Conservation (phyloP, 768 basidiomycete species). For the Dacryopinax primogenitus region DNA sequence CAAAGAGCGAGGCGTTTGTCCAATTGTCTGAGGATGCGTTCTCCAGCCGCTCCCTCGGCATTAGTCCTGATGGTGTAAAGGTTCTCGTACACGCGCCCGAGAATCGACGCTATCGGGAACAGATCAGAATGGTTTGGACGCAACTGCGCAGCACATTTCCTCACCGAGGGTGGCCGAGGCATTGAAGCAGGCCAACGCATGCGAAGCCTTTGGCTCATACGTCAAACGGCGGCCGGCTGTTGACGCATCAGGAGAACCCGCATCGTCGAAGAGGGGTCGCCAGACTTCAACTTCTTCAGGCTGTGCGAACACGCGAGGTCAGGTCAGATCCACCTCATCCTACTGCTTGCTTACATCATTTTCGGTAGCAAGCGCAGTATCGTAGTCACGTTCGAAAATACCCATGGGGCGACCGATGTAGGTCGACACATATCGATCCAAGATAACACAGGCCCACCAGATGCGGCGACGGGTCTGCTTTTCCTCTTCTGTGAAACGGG, state of each 20-base stretch:
- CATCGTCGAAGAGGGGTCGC: slow-evolving; percentile 16
- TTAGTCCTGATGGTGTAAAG: slow-evolving; percentile 23
- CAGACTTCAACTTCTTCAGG: slow-evolving; percentile 25
- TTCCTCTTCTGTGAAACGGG: slow-evolving; percentile 22
- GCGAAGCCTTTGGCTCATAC: slow-evolving; percentile 14
- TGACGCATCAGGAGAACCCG: slow-evolving; percentile 8
- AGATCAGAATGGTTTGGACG: background rate
- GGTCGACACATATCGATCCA: slow-evolving; percentile 20
- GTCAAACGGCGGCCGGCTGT: slow-evolving; percentile 11
- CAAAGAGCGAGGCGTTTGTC: slow-evolving; percentile 24
- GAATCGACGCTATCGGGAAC: slow-evolving; percentile 6
- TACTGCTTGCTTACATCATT: slow-evolving; percentile 17
- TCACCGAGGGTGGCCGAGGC: slow-evolving; percentile 21
- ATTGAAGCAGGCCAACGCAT: slow-evolving; percentile 22
- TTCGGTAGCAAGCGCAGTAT: slow-evolving; percentile 22
- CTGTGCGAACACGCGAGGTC: slow-evolving; percentile 26
- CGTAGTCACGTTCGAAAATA: slow-evolving; percentile 25
- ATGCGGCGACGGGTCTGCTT: slow-evolving; percentile 22
- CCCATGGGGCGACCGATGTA: slow-evolving; percentile 20
- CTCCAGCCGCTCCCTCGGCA: slow-evolving; percentile 21
- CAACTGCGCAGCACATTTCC: slow-evolving; percentile 8
- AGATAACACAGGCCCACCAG: slow-evolving; percentile 24
- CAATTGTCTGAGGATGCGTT: slow-evolving; percentile 20
- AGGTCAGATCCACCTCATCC: background rate
- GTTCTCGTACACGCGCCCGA: slow-evolving; percentile 20